phyloP scores from a whole-genome alignment of 1,139 yeast genomes.

The Pichia sp. region DNA sequence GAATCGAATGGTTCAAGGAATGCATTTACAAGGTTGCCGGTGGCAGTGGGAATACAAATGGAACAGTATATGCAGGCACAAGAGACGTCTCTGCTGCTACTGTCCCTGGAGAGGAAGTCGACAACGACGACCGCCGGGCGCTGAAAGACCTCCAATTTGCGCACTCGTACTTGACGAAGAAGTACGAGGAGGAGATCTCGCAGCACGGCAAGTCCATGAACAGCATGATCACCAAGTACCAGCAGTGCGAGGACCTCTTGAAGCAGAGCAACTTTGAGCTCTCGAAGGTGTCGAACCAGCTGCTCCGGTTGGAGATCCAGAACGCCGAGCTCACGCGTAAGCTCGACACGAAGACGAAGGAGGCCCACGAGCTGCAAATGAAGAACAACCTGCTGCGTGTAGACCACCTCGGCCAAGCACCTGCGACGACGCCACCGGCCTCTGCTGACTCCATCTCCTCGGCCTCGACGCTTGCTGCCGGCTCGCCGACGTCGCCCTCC shows the following conservation, averaged over 20 bases:
- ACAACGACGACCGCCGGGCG: slow-evolving; percentile 32
- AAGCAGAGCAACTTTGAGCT: slow-evolving; percentile 4
- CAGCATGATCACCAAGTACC: slow-evolving; percentile 3
- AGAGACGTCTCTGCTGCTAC: no score
- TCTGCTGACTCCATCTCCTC: neutral
- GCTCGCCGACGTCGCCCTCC: neutral
- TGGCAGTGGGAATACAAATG: neutral
- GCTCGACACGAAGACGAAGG: slow-evolving; percentile 42
- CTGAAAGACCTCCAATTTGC: slow-evolving; percentile 60
- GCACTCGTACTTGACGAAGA: slow-evolving; percentile 57
- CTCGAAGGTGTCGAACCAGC: neutral
- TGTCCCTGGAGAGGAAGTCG: neutral
- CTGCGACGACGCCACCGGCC: slow-evolving; percentile 1
- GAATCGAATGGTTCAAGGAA: slow-evolving; percentile 49
- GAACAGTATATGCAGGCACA: no score
- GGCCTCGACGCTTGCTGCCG: no score
- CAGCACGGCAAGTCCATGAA: slow-evolving; percentile 12
- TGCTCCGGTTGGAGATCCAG: slow-evolving; percentile 30
- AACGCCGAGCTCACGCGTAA: slow-evolving; percentile 32
- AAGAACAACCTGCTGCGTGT: slow-evolving; percentile 47
- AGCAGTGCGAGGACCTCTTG: slow-evolving; percentile 8
- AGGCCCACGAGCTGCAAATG: slow-evolving; percentile 44
- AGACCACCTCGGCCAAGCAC: slow-evolving; percentile 41
- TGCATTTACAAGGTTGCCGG: slow-evolving; percentile 45
- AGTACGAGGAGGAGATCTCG: slow-evolving; percentile 47